phyloP scores from a whole-genome alignment of 148 eudicot genomes.

The Heliamphora exappendiculata region DNA sequence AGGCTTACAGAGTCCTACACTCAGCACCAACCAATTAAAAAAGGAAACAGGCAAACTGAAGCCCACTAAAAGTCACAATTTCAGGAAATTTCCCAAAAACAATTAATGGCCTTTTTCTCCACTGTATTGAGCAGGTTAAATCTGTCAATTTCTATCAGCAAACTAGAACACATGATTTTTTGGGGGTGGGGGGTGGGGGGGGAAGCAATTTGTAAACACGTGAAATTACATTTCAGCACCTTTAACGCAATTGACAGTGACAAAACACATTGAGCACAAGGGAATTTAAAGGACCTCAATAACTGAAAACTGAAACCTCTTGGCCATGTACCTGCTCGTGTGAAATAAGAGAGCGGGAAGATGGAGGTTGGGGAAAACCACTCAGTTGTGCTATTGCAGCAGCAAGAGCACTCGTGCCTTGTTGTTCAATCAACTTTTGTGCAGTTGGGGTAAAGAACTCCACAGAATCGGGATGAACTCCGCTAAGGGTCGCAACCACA shows the following conservation, averaged over 20 bases:
- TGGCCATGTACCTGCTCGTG: constrained; percentile 68
- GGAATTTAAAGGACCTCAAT: neutral
- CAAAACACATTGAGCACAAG: neutral
- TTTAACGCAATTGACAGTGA: neutral
- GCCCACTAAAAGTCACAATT: neutral
- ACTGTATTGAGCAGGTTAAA: neutral
- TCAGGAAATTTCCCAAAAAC: neutral
- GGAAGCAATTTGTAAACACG: neutral
- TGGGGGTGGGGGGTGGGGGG: too few species aligned
- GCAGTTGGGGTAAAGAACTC: constrained; percentile 88
- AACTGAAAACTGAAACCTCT: constrained; percentile 4
- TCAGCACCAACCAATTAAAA: neutral
- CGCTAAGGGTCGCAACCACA: constrained; percentile 77
- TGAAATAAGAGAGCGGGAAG: constrained; percentile 81
- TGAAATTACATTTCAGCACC: neutral
- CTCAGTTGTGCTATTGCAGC: constrained; percentile 96
- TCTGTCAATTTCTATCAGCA: too few species aligned
- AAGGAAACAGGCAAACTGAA: neutral
- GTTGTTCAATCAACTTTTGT: constrained; percentile 61
- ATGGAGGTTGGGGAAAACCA: constrained; percentile 93
- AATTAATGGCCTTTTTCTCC: neutral
- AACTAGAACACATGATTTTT: neutral
- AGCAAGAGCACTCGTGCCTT: constrained; percentile 80
- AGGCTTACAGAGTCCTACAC: neutral
- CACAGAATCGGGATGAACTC: constrained; percentile 80